Evolutionary conservation across 805 yeast genomes (phyloP).

Genomic region (Jamesozyma hellenica): DNA sequence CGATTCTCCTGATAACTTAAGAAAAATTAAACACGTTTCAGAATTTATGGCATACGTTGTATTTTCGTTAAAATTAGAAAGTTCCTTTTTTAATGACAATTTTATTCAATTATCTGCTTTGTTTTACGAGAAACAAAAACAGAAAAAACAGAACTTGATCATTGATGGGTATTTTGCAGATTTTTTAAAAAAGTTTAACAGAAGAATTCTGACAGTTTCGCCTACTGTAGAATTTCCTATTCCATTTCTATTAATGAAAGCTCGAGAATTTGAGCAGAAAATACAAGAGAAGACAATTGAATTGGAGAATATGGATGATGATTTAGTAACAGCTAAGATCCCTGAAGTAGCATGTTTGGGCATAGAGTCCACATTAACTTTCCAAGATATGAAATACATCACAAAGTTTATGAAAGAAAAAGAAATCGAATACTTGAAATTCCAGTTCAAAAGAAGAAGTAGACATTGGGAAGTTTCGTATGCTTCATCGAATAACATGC

Average conservation of each 20-base stretch:
- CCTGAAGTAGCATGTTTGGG: constrained; percentile 13
- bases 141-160: constrained; percentile 10
- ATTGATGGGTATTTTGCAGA: constrained; percentile 29
- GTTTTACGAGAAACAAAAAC: constrained; percentile 24
- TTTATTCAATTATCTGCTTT: constrained; percentile 42
- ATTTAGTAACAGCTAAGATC: constrained; percentile 6
- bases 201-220: constrained; percentile 65
- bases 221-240: constrained; percentile 70
- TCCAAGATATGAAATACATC: constrained; percentile 27
- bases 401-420: constrained; percentile 26
- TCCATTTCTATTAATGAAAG: constrained; percentile 52
- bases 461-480: constrained; percentile 63
- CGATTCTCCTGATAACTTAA: constrained; percentile 47
- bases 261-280: constrained; percentile 41
- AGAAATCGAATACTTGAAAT: constrained; percentile 25
- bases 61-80: constrained; percentile 74
- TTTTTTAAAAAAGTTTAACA: constrained; percentile 33
- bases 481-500: constrained; percentile 43
- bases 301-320: constrained; percentile 22
- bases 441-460: constrained; percentile 26
- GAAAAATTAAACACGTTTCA: constrained; percentile 63
- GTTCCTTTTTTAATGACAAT: constrained; percentile 60
- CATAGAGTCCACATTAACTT: constrained; percentile 24
- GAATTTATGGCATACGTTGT: constrained; percentile 72
- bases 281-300: constrained; percentile 23